Base-by-base conservation (phyloP, 208 protist species). In the Acanthamoeba lenticulata region DNA sequence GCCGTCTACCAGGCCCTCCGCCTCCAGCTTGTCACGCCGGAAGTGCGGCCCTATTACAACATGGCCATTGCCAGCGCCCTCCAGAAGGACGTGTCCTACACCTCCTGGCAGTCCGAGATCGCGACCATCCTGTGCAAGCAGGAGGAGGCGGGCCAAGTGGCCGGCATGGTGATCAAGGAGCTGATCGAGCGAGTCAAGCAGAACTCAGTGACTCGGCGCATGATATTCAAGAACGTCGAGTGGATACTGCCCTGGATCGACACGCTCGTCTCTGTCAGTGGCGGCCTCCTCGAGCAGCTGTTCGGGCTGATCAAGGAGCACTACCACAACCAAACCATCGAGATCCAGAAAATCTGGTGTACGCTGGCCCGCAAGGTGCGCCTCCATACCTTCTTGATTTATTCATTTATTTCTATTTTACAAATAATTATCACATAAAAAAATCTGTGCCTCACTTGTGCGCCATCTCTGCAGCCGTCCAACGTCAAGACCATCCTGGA, bases 41-140 rank as follows among this genome's bases (percentile, higher is more conserved):
- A 72, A 21, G 89, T 93, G 29, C 44, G 44, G n/a, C 60, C 89
- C 6, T 93, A 93, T 32, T 93, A 93, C 65, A 69, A 49, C 32
- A 81, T 93, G 67, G 89, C 89, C 19, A 55, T 55, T 7, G 27
- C n/a, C 89, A 93, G 89, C 27, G 57, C 21, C 29, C 52, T 93
- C 52, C 89, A 93, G 42, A 89, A 40, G 15, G 89, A 93, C 89
- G 38, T 72, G n/a, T n/a, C 40, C 57, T 93, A 93, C 32, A 34
- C 65, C 19, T 40, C 89, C 32, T 93, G 89, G 89, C 89, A 93
- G 89, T 93, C 38, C 36, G 89, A 93, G 89, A 93, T 93, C 36
- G 55, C 89, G 1, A 79, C 4, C 89, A 93, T 79, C 52, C 29
- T 93, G 34, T 72, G 44, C 60, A 79, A 17, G 55, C 89, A 93